phyloP scores from a whole-genome alignment of 441 rosid genomes.

The Lepidium campestre region DNA sequence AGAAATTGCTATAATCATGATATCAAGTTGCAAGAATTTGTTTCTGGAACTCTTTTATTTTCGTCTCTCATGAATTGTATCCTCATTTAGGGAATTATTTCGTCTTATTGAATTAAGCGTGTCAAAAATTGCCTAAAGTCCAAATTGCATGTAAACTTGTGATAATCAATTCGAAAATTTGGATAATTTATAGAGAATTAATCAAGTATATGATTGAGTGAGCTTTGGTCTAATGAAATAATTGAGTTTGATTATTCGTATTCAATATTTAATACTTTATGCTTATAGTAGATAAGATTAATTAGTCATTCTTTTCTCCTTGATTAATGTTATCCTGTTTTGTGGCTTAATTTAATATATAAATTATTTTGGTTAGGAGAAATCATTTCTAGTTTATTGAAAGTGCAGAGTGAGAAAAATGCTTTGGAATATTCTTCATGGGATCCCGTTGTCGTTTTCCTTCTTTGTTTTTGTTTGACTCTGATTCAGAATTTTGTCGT shows the following conservation, averaged over 20 bases:
- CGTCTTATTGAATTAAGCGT: neutral
- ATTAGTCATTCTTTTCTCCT: neutral
- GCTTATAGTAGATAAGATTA: constrained; percentile 1
- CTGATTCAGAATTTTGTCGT: neutral
- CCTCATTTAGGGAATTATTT: neutral
- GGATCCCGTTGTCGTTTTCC: constrained; percentile 3
- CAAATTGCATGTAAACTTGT: neutral
- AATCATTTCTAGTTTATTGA: neutral
- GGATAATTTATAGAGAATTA: neutral
- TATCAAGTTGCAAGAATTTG: neutral
- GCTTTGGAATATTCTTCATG: constrained; percentile 28
- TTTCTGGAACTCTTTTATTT: neutral
- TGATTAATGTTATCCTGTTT: constrained; percentile 5
- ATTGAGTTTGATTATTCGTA: neutral
- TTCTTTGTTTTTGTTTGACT: constrained; percentile 6
- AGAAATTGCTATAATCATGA: neutral
- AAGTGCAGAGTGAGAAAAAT: constrained; percentile 4
- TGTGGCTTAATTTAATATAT: neutral
- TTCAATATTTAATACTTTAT: neutral
- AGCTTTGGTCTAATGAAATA: neutral
- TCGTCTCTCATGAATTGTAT: too few species aligned
- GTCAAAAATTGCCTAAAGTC: neutral
- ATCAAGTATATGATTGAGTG: neutral
- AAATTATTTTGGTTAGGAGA: neutral
- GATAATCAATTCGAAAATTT: neutral